These are phyloP conservation scores for Plasmodium malariae DNA, from an alignment of 169 alveolate species.

Conservation along the genomic window DNA sequence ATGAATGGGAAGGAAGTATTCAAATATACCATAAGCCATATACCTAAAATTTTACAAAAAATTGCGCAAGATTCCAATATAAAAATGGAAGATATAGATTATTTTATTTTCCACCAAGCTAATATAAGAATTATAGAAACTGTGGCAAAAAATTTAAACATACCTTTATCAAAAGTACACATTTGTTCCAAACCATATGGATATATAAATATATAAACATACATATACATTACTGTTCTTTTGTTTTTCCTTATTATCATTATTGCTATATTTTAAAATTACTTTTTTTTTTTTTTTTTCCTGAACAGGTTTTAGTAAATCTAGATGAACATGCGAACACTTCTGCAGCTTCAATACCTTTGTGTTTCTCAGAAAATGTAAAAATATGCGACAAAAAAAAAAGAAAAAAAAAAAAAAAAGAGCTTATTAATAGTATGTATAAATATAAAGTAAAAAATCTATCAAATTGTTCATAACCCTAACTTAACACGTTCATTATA, in stretches of 20 bases:
- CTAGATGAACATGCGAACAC: conserved; percentile 83
- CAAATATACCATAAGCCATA: conserved; percentile 78
- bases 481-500: not conserved
- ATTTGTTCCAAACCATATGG: not conserved
- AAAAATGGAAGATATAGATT: conserved; percentile 77
- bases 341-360: conserved; percentile 85
- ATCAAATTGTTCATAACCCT: not conserved
- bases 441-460: not conserved
- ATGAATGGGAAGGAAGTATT: conserved; percentile 87
- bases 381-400: conserved; percentile 8
- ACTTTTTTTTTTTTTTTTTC: not conserved
- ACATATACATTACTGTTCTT: not conserved
- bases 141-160: conserved; percentile 77
- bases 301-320: conserved; percentile 78
- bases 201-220: not conserved
- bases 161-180: conserved; percentile 77
- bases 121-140: conserved; percentile 83
- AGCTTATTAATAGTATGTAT: too few species aligned
- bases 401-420: not conserved
- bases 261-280: not conserved
- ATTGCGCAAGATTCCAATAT: conserved; percentile 73
- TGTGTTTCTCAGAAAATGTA: conserved; percentile 81
- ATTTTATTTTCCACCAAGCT: conserved; percentile 85
- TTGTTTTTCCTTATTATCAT: not conserved
- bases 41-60: conserved; percentile 77